phyloP scores from a whole-genome alignment of 371 early-diverging fungal species.

The Mucor sp. region DNA sequence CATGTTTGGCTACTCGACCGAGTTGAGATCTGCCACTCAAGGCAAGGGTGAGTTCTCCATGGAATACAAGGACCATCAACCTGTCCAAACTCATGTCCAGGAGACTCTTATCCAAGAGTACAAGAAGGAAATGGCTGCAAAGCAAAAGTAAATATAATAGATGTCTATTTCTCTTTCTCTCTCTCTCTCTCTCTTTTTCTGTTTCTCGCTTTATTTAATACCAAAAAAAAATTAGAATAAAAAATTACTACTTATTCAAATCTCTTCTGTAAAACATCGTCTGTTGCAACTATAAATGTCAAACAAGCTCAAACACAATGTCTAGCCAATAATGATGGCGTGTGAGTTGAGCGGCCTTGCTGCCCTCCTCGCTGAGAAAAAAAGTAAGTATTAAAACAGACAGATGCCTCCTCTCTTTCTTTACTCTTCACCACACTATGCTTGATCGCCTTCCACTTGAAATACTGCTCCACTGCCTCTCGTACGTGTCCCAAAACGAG shows the following conservation, averaged over 20 bases:
- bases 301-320: too few species aligned
- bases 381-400: too few species aligned
- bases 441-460: neutral
- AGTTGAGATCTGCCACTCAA: constrained; percentile 91
- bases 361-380: too few species aligned
- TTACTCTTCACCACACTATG: neutral
- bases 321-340: too few species aligned
- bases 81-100: constrained; percentile 83
- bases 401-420: neutral
- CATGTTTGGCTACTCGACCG: constrained; percentile 98
- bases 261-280: too few species aligned
- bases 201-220: neutral
- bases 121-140: constrained; percentile 29
- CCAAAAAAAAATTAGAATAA: neutral
- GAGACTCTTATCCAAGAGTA: constrained; percentile 86
- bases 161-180: neutral
- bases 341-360: too few species aligned
- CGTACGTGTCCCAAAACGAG: neutral
- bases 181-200: neutral
- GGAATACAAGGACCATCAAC: constrained; percentile 93
- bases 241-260: neutral
- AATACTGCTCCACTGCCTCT: neutral
- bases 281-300: too few species aligned
- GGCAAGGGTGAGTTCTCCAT: constrained; percentile 99
- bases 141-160: constrained; percentile 19